These are phyloP conservation scores for Tetrahymena thermophila DNA, from an alignment of 73 alveolate species.

Conservation along the genomic window DNA sequence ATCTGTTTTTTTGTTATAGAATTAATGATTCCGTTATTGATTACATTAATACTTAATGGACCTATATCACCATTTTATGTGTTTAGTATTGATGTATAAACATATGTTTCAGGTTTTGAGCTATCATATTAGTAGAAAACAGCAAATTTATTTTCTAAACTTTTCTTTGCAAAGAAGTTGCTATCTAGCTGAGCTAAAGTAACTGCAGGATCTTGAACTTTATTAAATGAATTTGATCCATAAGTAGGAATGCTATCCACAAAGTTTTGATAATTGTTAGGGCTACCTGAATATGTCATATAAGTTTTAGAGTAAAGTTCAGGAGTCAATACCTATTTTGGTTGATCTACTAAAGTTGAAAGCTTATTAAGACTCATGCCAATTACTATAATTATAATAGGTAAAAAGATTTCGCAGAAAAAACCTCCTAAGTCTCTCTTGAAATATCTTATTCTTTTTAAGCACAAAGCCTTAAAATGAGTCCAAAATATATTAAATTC, in stretches of 20 bases:
- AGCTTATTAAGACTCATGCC: conserved; percentile 57
- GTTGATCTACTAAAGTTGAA: not conserved
- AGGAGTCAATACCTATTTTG: not conserved
- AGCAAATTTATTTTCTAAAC: not conserved
- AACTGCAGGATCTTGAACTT: not conserved
- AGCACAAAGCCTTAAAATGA: conserved; percentile 66
- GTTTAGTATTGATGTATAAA: not conserved
- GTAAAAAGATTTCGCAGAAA: conserved; percentile 72
- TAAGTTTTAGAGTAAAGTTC: not conserved
- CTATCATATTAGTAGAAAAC: not conserved
- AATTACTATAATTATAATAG: conserved; percentile 62
- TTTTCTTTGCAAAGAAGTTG: not conserved
- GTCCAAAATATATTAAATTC: conserved; percentile 35
- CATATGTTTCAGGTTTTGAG: not conserved
- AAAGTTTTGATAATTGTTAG: not conserved
- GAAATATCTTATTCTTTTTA: conserved; percentile 60
- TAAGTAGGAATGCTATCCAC: not conserved
- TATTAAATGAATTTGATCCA: not conserved
- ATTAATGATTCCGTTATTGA: not conserved
- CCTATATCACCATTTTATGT: not conserved
- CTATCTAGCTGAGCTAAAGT: not conserved
- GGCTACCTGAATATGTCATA: not conserved
- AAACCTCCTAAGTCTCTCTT: conserved; percentile 75
- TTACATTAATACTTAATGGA: not conserved
- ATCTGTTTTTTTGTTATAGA: not conserved